Conservation (phyloP, 306 rosid genomes). For the Notholithocarpus densiflorus region DNA sequence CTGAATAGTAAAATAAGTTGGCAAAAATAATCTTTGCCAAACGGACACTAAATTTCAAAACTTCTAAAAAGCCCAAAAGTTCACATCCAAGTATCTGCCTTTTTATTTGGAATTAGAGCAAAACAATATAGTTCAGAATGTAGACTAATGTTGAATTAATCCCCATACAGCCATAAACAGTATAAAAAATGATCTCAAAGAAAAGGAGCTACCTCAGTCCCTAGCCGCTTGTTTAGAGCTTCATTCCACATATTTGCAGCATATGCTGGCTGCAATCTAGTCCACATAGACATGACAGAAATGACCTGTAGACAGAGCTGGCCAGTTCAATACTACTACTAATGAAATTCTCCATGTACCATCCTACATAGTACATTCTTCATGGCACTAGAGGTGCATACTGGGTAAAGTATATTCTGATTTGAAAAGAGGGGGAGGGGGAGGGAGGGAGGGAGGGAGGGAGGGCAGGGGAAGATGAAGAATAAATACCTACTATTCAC, state of each 20-base stretch:
- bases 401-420: background rate
- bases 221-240: slow-evolving; percentile 91
- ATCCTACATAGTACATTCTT: background rate
- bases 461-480: background rate
- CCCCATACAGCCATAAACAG: background rate
- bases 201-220: slow-evolving; percentile 65
- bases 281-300: slow-evolving; percentile 99
- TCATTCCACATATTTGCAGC: slow-evolving; percentile 99
- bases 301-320: slow-evolving; percentile 58
- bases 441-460: no score
- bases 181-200: background rate
- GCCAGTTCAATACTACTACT: slow-evolving; percentile 18
- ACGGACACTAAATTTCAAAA: no score
- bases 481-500: background rate
- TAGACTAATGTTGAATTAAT: background rate
- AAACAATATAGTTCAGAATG: background rate
- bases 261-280: slow-evolving; percentile 91
- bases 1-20: no score
- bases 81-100: background rate
- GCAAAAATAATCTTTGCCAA: no score
- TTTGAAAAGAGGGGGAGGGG: background rate
- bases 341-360: background rate
- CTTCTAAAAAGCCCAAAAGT: no score
- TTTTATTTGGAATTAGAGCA: background rate
- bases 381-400: background rate